Base-by-base conservation (phyloP, 2,329 filamentous ascomycete species). In the Alternaria sp. region DNA sequence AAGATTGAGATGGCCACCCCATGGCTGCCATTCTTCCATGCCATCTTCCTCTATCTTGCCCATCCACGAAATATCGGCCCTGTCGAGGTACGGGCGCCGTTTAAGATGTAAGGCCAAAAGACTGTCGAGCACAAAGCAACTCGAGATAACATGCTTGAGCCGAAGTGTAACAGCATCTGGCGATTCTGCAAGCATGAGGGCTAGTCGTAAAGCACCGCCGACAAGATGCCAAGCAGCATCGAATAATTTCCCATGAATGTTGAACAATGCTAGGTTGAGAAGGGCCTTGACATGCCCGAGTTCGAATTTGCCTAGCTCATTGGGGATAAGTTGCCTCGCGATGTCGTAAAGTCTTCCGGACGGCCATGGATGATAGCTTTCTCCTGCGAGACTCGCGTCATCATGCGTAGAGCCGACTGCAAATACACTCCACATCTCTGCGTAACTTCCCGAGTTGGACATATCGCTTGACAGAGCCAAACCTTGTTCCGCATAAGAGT, bases 1-100 rank as follows among this genome's bases (percentile, higher is more conserved):
- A 10, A 25, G 80, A 78, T 80, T 77, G 59, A 84, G 72, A 59
- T 84, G 83, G 15, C 88, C 86, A 25, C 83, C 82, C 90, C 91
- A 93, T 1, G 88, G 87, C 66, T 91, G 88, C 90, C 90, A 92
- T 79, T 92, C 90, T 71, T 93, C 91, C 26, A 90, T 79, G 1
- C 89, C 89, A 70, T 91, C 88, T 74, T 91, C 89, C 32, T 87
- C 83, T 4, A 91, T 79, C 5, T 80, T 77, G 6, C 84, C 84
- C 32, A 83, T 74, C 32, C 77, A 75, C 19, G 80, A 76, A 30
- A 87, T 71, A 56, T 87, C 84, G 11, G 83, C 81, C 11, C 77
- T 74, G 58, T 80, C 79, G 3, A 90, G 80, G 71, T 86, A 85
- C 4, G 86, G 82, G 12, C 81, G 77, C 30, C 82, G 81, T 17